Base-by-base conservation (phyloP, 2,329 filamentous ascomycete genomes). In the Westerdykella ornata region DNA sequence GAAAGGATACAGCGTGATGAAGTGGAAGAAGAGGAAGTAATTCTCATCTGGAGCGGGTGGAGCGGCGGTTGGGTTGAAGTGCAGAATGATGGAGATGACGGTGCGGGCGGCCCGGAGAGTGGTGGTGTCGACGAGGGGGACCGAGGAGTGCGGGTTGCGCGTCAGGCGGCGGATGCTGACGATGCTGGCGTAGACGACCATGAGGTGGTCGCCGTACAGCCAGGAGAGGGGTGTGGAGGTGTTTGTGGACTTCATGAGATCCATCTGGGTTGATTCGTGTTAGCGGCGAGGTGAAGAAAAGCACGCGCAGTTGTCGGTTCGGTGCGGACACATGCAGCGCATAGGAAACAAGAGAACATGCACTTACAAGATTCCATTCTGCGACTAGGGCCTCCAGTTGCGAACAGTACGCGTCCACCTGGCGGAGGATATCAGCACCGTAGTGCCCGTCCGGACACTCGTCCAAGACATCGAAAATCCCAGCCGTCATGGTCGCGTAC, bases 1-100 rank as follows among this genome's bases (percentile, higher is more conserved):
- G 40, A 62, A 62, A 1, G 57, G 56, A 26, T 58, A 62, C 31
- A 62, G 54, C 29, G 42, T 52, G 31, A 60, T 52, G 42, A 60
- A 60, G 55, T 58, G 52, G 33, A 52, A 30, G 12, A 48, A 53
- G n/a, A 47, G 36, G 16, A 43, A 48, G 17, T 42, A 41, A 5
- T 44, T 37, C 5, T 45, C 39, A 3, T 28, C 22, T 9, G 38
- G 36, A 7, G 34, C 19, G 8, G 22, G 22, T 8, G 8, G 8
- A 9, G 7, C 12, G 22, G 22, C 22, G 17, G 32, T 31, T 5
- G 26, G 39, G 9, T 52, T 45, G 30, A 58, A 57, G 9, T 53
- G 40, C 11, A 61, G 44, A 20, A 57, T 44, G 12, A 53, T 52
- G 11, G 34, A 37, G 19, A 53, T 46, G 9, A 62, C 48, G 26